Conservation (phyloP, 1,284 basidiomycete genomes). For the Phylloporus sp. region DNA sequence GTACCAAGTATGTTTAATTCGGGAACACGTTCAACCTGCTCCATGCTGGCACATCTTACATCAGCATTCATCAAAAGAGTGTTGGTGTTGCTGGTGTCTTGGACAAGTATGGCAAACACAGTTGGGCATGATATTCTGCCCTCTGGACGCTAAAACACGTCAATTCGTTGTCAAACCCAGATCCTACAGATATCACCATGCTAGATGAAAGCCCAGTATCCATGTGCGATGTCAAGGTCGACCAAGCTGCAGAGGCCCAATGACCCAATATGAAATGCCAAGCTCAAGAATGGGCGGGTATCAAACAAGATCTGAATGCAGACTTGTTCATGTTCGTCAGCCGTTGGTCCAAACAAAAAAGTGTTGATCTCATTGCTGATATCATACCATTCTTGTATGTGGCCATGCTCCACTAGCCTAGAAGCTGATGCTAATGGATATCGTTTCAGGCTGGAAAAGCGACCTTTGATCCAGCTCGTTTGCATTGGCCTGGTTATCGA, state of each 20-base stretch:
- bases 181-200: slow-evolving; percentile 91
- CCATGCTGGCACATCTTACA: slow-evolving; percentile 90
- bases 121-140: slow-evolving; percentile 93
- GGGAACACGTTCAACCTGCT: slow-evolving; percentile 96
- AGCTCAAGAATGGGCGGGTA: slow-evolving; percentile 92
- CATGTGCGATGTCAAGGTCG: slow-evolving; percentile 77
- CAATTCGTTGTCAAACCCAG: slow-evolving; percentile 91
- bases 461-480: slow-evolving; percentile 84
- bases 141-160: slow-evolving; percentile 95
- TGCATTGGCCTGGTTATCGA: slow-evolving; percentile 93
- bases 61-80: slow-evolving; percentile 90
- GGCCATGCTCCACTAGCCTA: not conserved
- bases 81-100: slow-evolving; percentile 94
- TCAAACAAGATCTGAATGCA: slow-evolving; percentile 87
- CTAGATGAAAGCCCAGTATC: slow-evolving; percentile 79
- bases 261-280: slow-evolving; percentile 89
- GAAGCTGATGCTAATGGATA: not conserved
- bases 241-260: slow-evolving; percentile 81
- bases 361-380: slow-evolving; percentile 93
- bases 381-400: slow-evolving; percentile 86
- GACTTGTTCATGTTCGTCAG: slow-evolving; percentile 95
- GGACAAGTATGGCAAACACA: slow-evolving; percentile 94
- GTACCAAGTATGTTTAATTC: slow-evolving; percentile 95
- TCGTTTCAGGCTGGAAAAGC: slow-evolving; percentile 74
- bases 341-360: slow-evolving; percentile 96